Conservation (phyloP, 306 rosid genomes). For the Mucuna pruriens region DNA sequence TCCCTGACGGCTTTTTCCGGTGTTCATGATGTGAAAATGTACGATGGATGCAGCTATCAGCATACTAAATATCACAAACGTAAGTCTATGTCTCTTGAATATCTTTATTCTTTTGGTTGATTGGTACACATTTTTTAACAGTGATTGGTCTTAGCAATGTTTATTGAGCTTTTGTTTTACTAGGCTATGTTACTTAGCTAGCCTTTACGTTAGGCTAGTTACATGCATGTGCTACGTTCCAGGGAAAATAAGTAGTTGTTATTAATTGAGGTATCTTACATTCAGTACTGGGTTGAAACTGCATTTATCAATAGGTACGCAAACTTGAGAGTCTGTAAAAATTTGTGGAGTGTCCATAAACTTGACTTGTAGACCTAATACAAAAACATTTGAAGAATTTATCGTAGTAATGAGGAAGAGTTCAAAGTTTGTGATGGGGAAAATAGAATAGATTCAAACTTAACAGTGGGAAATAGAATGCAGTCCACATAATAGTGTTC, state of each 20-base stretch:
- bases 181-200: slow-evolving; percentile 10
- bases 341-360: background rate
- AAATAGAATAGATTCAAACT: background rate
- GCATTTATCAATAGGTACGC: slow-evolving; percentile 17
- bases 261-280: background rate
- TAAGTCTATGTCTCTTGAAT: slow-evolving; percentile 59
- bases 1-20: slow-evolving; percentile 45
- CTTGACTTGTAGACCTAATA: background rate
- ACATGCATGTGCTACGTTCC: slow-evolving; percentile 3
- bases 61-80: slow-evolving; percentile 99
- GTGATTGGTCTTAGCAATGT: slow-evolving; percentile 18
- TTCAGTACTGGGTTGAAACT: background rate
- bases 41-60: slow-evolving; percentile 86
- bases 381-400: background rate
- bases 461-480: background rate
- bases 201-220: slow-evolving; percentile 2
- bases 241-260: background rate
- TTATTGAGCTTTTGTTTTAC: slow-evolving; percentile 34
- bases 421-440: background rate
- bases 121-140: slow-evolving; percentile 1
- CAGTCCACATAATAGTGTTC: background rate
- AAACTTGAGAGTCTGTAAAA: background rate
- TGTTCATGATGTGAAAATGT: slow-evolving; percentile 54
- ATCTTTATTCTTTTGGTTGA: slow-evolving; percentile 24
- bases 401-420: background rate